Evolutionary conservation across 306 rosid species (phyloP).

Genomic region (Vigna mungo): DNA sequence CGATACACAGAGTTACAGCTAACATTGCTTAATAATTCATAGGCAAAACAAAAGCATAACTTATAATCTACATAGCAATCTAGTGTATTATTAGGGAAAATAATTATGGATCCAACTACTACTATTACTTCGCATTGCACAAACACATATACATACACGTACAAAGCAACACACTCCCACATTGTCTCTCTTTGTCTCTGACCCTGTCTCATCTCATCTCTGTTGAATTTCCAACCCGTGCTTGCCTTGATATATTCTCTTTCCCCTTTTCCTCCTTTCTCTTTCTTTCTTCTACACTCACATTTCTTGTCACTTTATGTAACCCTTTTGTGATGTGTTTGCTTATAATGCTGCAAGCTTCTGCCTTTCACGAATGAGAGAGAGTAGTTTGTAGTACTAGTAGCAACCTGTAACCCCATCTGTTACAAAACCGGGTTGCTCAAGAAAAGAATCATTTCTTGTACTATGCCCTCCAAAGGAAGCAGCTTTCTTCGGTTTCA

Average conservation of each 20-base stretch:
- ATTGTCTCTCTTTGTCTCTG: constrained; percentile 33
- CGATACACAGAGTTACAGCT: background rate
- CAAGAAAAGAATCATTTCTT: constrained; percentile 60
- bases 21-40: background rate
- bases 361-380: constrained; percentile 39
- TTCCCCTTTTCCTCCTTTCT: background rate
- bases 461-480: constrained; percentile 18
- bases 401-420: constrained; percentile 23
- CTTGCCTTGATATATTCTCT: constrained; percentile 46
- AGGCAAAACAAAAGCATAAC: background rate
- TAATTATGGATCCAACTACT: constrained; percentile 21
- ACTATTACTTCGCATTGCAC: background rate
- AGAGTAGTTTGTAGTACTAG: background rate
- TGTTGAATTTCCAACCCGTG: constrained; percentile 45
- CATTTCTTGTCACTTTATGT: constrained; percentile 9
- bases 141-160: background rate
- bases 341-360: constrained; percentile 29
- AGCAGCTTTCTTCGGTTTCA: constrained; percentile 29
- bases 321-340: constrained; percentile 15
- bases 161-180: constrained; percentile 14
- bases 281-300: background rate
- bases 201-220: constrained; percentile 33
- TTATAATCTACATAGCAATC: background rate
- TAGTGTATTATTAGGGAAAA: background rate
- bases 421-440: constrained; percentile 40